Evolutionary conservation across 257 asterid genomes (phyloP), one percentile per base, ranked within the genome.

Genomic region (Avicennia marina): DNA sequence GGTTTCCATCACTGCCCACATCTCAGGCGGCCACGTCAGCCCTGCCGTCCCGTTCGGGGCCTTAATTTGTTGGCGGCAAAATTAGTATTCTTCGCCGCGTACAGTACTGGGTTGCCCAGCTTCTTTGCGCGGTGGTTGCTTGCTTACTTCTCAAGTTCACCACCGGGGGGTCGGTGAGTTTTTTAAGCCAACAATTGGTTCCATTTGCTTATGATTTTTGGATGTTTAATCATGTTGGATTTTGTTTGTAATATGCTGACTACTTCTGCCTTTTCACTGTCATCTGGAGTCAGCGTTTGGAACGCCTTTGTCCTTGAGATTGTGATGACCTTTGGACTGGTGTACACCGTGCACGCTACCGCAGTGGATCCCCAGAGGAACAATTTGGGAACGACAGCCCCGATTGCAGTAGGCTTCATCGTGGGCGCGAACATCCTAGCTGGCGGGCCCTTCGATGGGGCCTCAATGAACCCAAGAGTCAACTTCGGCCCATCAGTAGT

Each of bases 321-420:
- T 1, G 79, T 75, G 62, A 65, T 78, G 81, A 78, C 85, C 1
- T 71, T 78, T n/a, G n/a, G n/a, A n/a, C n/a, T n/a, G n/a, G n/a
- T n/a, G n/a, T n/a, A n/a, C n/a, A n/a, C n/a, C n/a, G 81, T 78
- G 22, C 75, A 74, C 65, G 85, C 81, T 25, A 78, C 85, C 20
- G 85, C 81, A 17, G 48, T 75, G 53, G 84, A 78, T 51, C 84
- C 84, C 11, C 74, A 78, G 67, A 74, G 20, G 74, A 81, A 81
- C 12, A 56, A 33, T 25, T 34, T 78, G 60, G 84, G 84, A 58
- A 74, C 60, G 0, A 78, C 74, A 2, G 84, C 84, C 31, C 84
- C 84, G 6, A 62, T 78, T 29, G 84, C 84, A 0, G 74, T 71
- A 40, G 81, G 81, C 63, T 75, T 78, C 67, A 75, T 75, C 22